Evolutionary conservation across 2,329 filamentous ascomycete genomes (phyloP), one percentile per base, ranked within the genome.

Genomic region (Phialophora verrucosa): DNA sequence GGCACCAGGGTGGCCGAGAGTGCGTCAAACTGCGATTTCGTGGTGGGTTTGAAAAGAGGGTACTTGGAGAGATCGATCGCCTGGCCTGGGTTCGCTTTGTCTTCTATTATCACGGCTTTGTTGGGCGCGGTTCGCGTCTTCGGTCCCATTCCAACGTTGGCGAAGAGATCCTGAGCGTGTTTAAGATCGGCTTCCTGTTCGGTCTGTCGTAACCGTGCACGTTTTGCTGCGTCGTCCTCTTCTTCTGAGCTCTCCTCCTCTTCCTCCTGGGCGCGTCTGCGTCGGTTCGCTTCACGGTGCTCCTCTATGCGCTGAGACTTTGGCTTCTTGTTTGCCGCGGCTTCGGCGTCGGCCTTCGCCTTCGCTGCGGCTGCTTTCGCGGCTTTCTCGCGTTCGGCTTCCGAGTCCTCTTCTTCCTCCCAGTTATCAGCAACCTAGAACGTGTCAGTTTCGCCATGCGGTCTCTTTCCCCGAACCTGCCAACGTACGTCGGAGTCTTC

Each of bases 401-500:
- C 95, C 69, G 93, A 97, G 82, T 99, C 95, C 76, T 98, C 95
- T 73, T 91, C 93, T 65, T 92, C 94, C 75, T 98, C 93, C 95
- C 95, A 99, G 38, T 92, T 94, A 67, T 99, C 95, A 76, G 97
- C 87, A 64, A 98, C 92, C 90, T 97, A 62, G 59, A 51, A 55
- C 60, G 64, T 65, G 59, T 67, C 63, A 68, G 29, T 17, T 44
- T 66, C 63, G 58, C 54, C 51, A 27, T 59, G 23, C 32, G 10
- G 23, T 12, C 47, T 27, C 51, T 11, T 35, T 35, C 32, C 12
- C 2, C 20, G 4, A 17, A 12, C 51, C 35, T 42, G 58, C 55
- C 59, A 50, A 76, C 83, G 73, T 85, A 94, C 93, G 73, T 83
- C 84, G 72, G 91, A 89, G 38, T 93, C 89, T 79, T 97, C 93